These are phyloP conservation scores for Colletotrichum orbiculare DNA, from an alignment of 2,329 filamentous ascomycete species.

Conservation along the genomic window DNA sequence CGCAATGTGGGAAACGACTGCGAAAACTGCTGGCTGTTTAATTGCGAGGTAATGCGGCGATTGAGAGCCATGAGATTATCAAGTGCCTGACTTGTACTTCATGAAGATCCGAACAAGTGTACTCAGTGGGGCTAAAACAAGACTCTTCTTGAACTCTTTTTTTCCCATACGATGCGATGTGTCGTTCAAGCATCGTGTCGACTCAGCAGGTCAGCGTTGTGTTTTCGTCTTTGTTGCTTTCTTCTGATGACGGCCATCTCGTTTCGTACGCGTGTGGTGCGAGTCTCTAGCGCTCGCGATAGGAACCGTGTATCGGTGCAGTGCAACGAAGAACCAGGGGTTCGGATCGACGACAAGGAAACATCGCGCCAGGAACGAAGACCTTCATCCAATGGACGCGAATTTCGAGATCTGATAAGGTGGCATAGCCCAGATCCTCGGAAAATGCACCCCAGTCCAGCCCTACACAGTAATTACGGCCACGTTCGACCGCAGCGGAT, in stretches of 20 bases:
- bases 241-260: not conserved
- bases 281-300: constrained; percentile 7
- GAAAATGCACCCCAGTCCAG: constrained; percentile 8
- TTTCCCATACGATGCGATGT: no score
- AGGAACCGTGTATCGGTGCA: constrained; percentile 1
- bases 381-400: constrained; percentile 31
- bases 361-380: constrained; percentile 24
- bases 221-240: not conserved
- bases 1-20: constrained; percentile 9
- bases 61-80: not conserved
- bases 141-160: no score
- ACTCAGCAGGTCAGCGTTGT: not conserved
- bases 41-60: constrained; percentile 24
- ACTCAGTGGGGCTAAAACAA: no score
- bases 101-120: no score
- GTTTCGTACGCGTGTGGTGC: constrained; percentile 1
- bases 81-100: no score
- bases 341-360: not conserved
- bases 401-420: constrained; percentile 33
- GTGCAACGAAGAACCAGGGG: constrained; percentile 2
- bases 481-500: constrained; percentile 26
- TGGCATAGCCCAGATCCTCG: constrained; percentile 20
- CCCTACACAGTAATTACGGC: constrained; percentile 15
- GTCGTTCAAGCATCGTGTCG: no score
- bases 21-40: constrained; percentile 5